phyloP scores from a whole-genome alignment of 352 stramenopile species.

The Globisporangium echinulatum region DNA sequence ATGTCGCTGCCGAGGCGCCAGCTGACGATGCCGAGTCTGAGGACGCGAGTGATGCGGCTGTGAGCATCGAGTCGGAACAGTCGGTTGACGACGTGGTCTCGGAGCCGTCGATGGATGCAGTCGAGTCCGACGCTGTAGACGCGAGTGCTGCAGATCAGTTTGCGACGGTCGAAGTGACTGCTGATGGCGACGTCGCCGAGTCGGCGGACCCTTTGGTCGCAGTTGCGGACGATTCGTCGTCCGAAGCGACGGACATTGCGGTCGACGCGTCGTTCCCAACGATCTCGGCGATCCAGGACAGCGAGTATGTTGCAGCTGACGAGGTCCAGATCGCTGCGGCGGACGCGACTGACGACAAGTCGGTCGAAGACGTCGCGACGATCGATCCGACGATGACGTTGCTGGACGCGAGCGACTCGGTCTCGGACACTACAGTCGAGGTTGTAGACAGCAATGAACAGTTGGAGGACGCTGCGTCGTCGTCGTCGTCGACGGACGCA shows the following conservation, averaged over 20 bases:
- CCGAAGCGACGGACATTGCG: neutral
- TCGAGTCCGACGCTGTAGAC: neutral
- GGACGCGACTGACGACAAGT: too few relatives aligned
- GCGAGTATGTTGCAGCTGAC: too few relatives aligned
- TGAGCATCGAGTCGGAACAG: neutral
- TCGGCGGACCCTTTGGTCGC: neutral
- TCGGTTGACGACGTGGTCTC: neutral
- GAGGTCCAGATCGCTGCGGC: too few relatives aligned
- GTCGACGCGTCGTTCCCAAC: too few relatives aligned
- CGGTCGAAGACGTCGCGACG: too few relatives aligned
- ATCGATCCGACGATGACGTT: too few relatives aligned
- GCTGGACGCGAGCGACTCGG: too few relatives aligned
- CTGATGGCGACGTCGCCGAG: neutral
- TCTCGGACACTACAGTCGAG: too few relatives aligned
- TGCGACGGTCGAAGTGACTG: conserved; percentile 3
- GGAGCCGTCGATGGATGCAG: neutral
- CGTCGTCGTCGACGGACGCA: neutral
- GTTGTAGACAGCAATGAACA: too few relatives aligned
- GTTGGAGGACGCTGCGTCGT: too few relatives aligned
- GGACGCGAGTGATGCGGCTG: neutral
- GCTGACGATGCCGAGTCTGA: neutral
- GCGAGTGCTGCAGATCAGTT: neutral
- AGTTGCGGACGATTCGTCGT: neutral
- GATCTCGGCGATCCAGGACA: too few relatives aligned
- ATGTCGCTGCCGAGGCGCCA: neutral